Percentiles rank a stretch among this genome's conserved stretches.
These are phyloP conservation scores for Teunomyces gatunensis DNA, from an alignment of 805 yeast species.

Conservation along the genomic window DNA sequence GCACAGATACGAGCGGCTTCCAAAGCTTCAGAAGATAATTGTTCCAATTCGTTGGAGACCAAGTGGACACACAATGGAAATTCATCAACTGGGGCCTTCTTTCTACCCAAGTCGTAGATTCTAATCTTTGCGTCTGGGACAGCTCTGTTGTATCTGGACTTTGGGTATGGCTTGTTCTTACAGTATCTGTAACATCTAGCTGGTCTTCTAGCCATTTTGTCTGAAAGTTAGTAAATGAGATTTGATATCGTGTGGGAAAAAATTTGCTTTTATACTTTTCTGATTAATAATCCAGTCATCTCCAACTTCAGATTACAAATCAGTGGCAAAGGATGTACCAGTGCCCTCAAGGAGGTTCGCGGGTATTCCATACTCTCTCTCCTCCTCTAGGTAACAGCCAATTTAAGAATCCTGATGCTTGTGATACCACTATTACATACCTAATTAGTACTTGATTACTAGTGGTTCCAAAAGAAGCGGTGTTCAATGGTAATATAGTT, in stretches of 20 bases:
- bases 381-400: background rate
- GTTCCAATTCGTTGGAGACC: conserved; percentile 99
- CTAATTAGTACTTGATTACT: conserved; percentile 5
- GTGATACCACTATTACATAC: conserved; percentile 3
- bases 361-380: background rate
- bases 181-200: conserved; percentile 99
- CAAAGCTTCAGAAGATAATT: conserved; percentile 98
- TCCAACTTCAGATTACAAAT: background rate
- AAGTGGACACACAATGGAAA: conserved; percentile 99
- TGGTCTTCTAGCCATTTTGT: conserved; percentile 99
- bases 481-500: background rate
- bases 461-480: conserved; percentile 3
- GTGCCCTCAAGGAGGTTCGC: background rate
- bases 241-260: background rate
- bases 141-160: conserved; percentile 99
- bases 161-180: conserved; percentile 99
- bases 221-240: conserved; percentile 16
- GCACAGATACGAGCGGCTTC: conserved; percentile 99
- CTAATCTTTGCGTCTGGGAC: conserved; percentile 99
- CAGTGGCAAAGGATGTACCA: background rate
- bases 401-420: background rate
- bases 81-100: conserved; percentile 99
- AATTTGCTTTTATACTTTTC: conserved; percentile 1
- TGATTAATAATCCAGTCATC: conserved; percentile 1
- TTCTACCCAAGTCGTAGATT: conserved; percentile 98